Conservation (phyloP, 2,329 filamentous ascomycete species). For the Neopestalotiopsis rosae region DNA sequence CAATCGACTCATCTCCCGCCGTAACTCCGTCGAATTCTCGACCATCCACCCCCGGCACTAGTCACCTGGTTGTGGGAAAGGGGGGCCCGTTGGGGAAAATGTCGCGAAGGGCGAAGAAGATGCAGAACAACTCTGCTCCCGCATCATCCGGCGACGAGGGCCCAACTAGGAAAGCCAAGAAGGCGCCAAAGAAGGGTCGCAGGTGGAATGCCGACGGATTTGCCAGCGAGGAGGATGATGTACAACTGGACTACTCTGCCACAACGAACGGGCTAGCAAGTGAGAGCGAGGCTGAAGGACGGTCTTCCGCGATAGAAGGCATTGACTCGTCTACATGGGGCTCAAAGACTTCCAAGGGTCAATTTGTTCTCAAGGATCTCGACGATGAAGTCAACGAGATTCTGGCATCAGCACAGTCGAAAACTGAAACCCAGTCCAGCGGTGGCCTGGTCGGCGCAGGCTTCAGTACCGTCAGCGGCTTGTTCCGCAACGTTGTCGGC, state of each 20-base stretch:
- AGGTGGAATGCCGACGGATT: slow-evolving; percentile 92
- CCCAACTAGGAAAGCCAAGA: slow-evolving; percentile 63
- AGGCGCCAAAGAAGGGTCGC: slow-evolving; percentile 78
- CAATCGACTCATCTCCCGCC: slow-evolving; percentile 71
- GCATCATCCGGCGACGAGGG: slow-evolving; percentile 86
- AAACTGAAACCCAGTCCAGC: slow-evolving; percentile 49
- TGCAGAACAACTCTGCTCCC: slow-evolving; percentile 65
- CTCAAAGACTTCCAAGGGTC: slow-evolving; percentile 80
- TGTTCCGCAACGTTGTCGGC: slow-evolving; percentile 94
- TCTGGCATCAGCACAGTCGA: slow-evolving; percentile 77
- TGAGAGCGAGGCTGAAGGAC: slow-evolving; percentile 56
- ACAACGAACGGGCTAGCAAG: slow-evolving; percentile 52
- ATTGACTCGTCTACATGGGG: slow-evolving; percentile 86
- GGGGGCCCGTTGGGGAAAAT: slow-evolving; percentile 75
- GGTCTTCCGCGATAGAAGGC: slow-evolving; percentile 69
- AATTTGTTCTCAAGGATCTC: slow-evolving; percentile 92
- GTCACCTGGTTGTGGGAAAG: slow-evolving; percentile 75
- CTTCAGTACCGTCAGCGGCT: slow-evolving; percentile 80
- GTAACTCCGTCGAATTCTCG: slow-evolving; percentile 78
- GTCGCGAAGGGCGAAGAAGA: slow-evolving; percentile 79
- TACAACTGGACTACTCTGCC: slow-evolving; percentile 89
- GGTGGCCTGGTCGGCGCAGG: slow-evolving; percentile 78
- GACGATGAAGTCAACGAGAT: slow-evolving; percentile 94
- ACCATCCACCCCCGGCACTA: slow-evolving; percentile 72
- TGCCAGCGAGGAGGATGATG: slow-evolving; percentile 81